Evolutionary conservation across 106 monocot genomes (phyloP).

Genomic region (Chionographis japonica): DNA sequence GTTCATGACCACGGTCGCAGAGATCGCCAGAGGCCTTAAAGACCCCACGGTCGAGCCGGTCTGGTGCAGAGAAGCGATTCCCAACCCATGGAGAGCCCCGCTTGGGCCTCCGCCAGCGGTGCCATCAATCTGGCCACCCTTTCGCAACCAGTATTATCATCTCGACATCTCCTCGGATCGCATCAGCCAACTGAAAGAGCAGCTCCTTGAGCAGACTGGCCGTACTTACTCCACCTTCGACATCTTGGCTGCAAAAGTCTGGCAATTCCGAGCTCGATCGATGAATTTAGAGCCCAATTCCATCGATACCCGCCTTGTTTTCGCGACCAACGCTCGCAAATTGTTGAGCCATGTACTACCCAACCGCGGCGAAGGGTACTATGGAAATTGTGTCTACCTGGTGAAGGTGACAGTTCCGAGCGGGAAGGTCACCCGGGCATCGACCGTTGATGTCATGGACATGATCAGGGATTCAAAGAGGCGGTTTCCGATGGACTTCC

Average conservation of each 20-base stretch:
- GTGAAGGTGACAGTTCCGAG: neutral
- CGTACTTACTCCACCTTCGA: slow-evolving; percentile 26
- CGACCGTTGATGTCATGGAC: neutral
- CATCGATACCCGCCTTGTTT: slow-evolving; percentile 9
- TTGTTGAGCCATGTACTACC: neutral
- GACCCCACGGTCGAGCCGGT: slow-evolving; percentile 11
- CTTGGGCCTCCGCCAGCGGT: neutral
- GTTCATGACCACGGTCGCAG: slow-evolving; percentile 30
- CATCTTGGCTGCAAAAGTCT: slow-evolving; percentile 15
- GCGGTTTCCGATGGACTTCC: neutral
- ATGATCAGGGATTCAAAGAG: neutral
- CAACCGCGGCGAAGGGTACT: neutral
- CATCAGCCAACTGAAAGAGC: slow-evolving; percentile 18
- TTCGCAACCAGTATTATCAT: neutral
- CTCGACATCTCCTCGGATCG: slow-evolving; percentile 18
- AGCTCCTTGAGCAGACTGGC: slow-evolving; percentile 11
- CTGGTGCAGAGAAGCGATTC: slow-evolving; percentile 33
- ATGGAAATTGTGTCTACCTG: neutral
- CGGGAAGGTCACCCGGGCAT: neutral
- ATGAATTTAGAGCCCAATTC: neutral
- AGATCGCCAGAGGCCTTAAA: slow-evolving; percentile 14
- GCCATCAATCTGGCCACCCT: neutral
- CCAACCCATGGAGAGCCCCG: slow-evolving; percentile 8
- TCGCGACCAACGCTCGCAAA: neutral
- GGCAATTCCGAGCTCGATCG: slow-evolving; percentile 18